These are phyloP conservation scores for Calonectria hawksworthii DNA, from an alignment of 2,329 filamentous ascomycete genomes.

Conservation along the genomic window DNA sequence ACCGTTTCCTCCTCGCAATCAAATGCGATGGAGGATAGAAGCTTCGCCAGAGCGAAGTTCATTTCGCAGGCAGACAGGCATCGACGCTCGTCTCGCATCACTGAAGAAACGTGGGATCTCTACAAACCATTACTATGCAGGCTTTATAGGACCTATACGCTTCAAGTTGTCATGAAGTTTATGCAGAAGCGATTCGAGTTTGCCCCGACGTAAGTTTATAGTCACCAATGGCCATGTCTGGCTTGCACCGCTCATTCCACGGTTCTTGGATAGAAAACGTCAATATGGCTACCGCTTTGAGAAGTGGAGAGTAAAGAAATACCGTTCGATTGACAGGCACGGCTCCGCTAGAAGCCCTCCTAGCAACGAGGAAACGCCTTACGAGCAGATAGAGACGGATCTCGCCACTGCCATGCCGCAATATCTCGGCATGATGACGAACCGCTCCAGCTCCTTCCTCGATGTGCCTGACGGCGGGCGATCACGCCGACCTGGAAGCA, in stretches of 20 bases:
- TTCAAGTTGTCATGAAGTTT: constrained; percentile 36
- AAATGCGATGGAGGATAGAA: constrained; percentile 2
- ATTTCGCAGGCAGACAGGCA: constrained; percentile 18
- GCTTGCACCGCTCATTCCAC: background rate
- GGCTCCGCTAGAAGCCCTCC: background rate
- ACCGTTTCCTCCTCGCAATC: background rate
- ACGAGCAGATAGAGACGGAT: constrained; percentile 1
- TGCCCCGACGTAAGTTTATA: constrained; percentile 35
- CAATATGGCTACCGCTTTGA: constrained; percentile 49
- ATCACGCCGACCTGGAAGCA: background rate
- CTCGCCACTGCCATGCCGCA: background rate
- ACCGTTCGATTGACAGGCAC: constrained; percentile 34
- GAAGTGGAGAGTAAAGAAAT: constrained; percentile 46
- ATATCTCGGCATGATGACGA: background rate
- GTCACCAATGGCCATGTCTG: background rate
- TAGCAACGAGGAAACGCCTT: constrained; percentile 11
- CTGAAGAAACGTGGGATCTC: constrained; percentile 39
- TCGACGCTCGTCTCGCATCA: constrained; percentile 41
- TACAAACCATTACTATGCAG: constrained; percentile 37
- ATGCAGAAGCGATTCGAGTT: constrained; percentile 37
- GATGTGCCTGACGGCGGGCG: background rate
- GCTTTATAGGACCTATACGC: constrained; percentile 39
- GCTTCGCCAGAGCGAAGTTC: constrained; percentile 23
- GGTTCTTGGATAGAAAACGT: constrained; percentile 41
- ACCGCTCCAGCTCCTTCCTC: background rate